Base-by-base conservation (phyloP, 2,329 filamentous ascomycete species). In the Neonectria magnoliae region DNA sequence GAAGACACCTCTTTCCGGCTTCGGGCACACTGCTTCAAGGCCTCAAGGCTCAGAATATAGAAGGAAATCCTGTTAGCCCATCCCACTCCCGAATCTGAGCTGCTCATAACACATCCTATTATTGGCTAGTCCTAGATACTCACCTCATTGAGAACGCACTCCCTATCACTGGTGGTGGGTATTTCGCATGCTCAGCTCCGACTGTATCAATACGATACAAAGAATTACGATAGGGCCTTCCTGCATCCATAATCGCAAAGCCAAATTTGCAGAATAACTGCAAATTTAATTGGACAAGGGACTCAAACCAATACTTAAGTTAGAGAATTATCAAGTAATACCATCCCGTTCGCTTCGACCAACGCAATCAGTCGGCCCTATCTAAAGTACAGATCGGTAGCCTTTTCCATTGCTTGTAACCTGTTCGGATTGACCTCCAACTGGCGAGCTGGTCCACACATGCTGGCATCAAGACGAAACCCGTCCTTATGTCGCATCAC, bases 321-420 rank as follows among this genome's bases (percentile, higher is more conserved):
- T 2, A 16, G 55, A 25, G 52, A 60, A 29, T 29, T 65, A 52
- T 58, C 58, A 62, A 53, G 13, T 29, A 55, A 33, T 22, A 62
- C n/a, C 57, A 65, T 58, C 36, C 62, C 62, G 8, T 65, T 57
- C 3, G 62, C 57, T 27, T 65, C 57, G 9, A 65, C 57, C 18
- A 50, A 27, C 2, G 53, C 57, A 36, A 65, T 61, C 1, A 58
- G 57, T 11, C 58, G 38, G 4, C 62, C 57, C 16, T 65, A 48
- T 2, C 62, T 57, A 9, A 65, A 65, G 33, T 47, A 57, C 5
- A 61, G 27, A 14, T 61, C 62, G 13, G 61, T 20, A 2, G 53
- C 57, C 11, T 54, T 54, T 36, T 61, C 47, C 62, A 65, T 61
- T 8, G 25, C 38, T 8, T 54, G 41, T 11, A 57, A 25, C 5